A percentile compares a stretch with the other conserved stretches of the same genome.
Conservation (phyloP, 2,329 filamentous ascomycete genomes). For the Sordariomycetes sp. region DNA sequence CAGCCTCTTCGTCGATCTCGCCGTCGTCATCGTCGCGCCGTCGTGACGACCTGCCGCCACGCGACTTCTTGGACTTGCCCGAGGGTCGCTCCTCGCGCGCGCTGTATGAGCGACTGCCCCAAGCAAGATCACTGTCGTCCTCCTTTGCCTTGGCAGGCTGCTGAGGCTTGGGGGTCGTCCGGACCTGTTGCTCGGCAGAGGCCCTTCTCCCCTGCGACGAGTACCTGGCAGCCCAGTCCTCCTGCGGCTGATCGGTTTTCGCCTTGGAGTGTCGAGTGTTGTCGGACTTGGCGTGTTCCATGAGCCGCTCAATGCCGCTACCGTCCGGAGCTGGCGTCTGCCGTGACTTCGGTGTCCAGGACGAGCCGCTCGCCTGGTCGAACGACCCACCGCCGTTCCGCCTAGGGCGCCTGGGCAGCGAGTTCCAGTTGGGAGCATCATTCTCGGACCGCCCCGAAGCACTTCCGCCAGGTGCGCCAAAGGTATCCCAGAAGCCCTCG, state of each 20-base stretch:
- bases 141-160: background rate
- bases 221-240: background rate
- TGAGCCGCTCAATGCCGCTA: background rate
- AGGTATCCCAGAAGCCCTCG: background rate
- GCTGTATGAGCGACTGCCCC: background rate
- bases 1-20: constrained; percentile 24
- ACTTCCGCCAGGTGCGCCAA: background rate
- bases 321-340: background rate
- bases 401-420: background rate
- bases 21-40: constrained; percentile 14
- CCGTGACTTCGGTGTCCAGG: background rate
- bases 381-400: background rate
- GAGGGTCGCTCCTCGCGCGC: background rate
- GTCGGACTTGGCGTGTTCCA: background rate
- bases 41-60: background rate
- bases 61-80: background rate
- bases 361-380: background rate
- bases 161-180: background rate
- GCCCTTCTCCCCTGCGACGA: background rate
- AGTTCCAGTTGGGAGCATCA: background rate
- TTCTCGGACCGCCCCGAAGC: background rate
- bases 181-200: background rate
- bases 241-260: background rate
- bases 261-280: background rate
- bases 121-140: background rate